These are phyloP conservation scores for Tolypocladium pustulatum DNA, from an alignment of 2,329 filamentous ascomycete species.

Conservation along the genomic window DNA sequence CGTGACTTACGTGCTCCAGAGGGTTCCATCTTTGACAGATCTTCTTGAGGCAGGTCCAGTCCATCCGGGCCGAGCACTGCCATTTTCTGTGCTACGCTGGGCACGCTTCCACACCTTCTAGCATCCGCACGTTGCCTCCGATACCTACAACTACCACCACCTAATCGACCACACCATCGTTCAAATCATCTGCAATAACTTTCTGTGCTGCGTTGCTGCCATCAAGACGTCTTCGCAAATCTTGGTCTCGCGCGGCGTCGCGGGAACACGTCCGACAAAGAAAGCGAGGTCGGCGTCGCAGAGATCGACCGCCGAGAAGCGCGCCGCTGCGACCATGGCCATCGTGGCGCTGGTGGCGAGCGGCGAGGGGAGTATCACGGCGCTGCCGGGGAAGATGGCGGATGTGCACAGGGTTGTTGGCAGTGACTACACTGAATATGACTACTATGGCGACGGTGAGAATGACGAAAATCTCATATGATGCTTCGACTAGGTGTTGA, in stretches of 20 bases:
- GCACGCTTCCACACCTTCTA: neutral
- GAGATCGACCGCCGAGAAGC: neutral
- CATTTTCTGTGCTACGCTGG: neutral
- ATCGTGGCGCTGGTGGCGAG: conserved; percentile 8
- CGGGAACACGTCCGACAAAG: conserved; percentile 7
- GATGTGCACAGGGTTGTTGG: conserved; percentile 6
- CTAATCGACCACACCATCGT: neutral
- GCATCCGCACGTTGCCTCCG: neutral
- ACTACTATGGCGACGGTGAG: neutral
- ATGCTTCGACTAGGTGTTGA: neutral
- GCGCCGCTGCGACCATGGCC: conserved; percentile 6
- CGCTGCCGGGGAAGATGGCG: conserved; percentile 5
- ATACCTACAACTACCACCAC: neutral
- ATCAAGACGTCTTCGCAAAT: conserved; percentile 17
- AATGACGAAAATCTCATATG: too few relatives aligned
- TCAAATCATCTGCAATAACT: neutral
- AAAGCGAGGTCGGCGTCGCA: conserved; percentile 3
- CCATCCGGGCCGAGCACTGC: neutral
- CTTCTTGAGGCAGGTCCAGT: neutral
- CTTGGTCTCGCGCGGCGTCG: conserved; percentile 15
- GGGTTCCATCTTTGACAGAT: neutral
- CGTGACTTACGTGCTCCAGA: neutral
- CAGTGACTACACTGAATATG: neutral
- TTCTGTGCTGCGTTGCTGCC: conserved; percentile 3
- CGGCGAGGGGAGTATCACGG: conserved; percentile 4